Percentiles rank a stretch among this genome's conserved stretches.
phyloP scores from a whole-genome alignment of 2,329 filamentous ascomycete species.

The Beauveria australis region DNA sequence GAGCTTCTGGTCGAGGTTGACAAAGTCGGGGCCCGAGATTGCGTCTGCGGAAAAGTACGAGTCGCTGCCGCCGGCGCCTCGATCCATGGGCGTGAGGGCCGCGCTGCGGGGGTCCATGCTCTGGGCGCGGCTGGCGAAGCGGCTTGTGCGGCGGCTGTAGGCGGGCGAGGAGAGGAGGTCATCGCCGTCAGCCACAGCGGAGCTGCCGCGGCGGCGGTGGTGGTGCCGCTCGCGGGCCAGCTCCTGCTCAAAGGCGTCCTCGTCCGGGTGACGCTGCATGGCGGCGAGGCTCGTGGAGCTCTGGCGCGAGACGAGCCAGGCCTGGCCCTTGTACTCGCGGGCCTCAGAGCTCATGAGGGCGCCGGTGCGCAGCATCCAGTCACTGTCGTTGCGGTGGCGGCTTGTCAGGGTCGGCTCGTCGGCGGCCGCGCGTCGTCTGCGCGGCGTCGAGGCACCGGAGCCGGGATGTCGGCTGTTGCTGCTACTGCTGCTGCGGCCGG shows the following conservation, averaged over 20 bases:
- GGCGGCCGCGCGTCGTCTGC: conserved; percentile 24
- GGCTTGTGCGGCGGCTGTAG: conserved; percentile 42
- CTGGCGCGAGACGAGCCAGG: conserved; percentile 58
- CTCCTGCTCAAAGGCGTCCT: conserved; percentile 44
- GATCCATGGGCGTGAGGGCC: conserved; percentile 37
- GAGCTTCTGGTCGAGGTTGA: conserved; percentile 52
- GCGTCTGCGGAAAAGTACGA: conserved; percentile 35
- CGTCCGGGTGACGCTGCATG: conserved; percentile 38
- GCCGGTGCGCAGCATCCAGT: conserved; percentile 58
- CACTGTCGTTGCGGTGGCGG: conserved; percentile 41
- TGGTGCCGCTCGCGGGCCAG: conserved; percentile 36
- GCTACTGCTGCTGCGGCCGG: conserved; percentile 13
- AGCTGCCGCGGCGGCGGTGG: conserved; percentile 42
- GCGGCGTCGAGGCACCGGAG: conserved; percentile 26
- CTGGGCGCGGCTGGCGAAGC: conserved; percentile 30
- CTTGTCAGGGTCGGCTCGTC: conserved; percentile 22
- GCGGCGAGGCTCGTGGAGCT: conserved; percentile 55
- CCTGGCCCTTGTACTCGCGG: conserved; percentile 59
- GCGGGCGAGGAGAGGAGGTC: conserved; percentile 20
- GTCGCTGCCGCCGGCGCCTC: conserved; percentile 24
- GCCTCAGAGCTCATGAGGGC: conserved; percentile 54
- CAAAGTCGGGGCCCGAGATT: conserved; percentile 51
- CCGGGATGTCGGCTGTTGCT: conserved; percentile 14
- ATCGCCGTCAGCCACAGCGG: conserved; percentile 29
- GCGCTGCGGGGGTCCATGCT: conserved; percentile 28